These are phyloP conservation scores for Scheffersomyces coipomensis DNA, from an alignment of 805 yeast species.

Conservation along the genomic window DNA sequence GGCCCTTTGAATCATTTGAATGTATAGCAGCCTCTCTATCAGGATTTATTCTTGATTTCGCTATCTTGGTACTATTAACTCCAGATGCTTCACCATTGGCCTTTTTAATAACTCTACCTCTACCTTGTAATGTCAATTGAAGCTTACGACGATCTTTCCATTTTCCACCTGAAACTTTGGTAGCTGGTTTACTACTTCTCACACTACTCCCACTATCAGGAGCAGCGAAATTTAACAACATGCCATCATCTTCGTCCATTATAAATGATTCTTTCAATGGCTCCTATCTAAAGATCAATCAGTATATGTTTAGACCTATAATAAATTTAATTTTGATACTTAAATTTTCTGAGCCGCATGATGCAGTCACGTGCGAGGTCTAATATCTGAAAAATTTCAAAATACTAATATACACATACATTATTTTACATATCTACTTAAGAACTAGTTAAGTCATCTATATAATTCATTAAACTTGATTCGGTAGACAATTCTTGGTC, in stretches of 20 bases:
- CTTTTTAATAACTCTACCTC: conserved; percentile 24
- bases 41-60: conserved; percentile 6
- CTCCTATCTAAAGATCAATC: too few relatives aligned
- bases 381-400: too few relatives aligned
- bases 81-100: conserved; percentile 21
- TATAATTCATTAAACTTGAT: conserved; percentile 24
- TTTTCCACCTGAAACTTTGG: conserved; percentile 64
- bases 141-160: conserved; percentile 80
- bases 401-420: neutral
- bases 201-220: conserved; percentile 27
- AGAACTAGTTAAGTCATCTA: conserved; percentile 9
- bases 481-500: conserved; percentile 16
- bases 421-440: neutral
- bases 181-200: conserved; percentile 16
- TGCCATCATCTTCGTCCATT: conserved; percentile 60
- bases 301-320: too few relatives aligned
- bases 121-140: conserved; percentile 50
- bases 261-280: too few relatives aligned
- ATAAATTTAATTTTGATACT: too few relatives aligned
- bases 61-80: conserved; percentile 27
- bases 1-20: conserved; percentile 5
- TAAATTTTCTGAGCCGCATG: conserved; percentile 6
- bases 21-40: neutral
- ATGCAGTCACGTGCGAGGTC: conserved; percentile 9
- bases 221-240: conserved; percentile 71